Conservation (phyloP, 106 monocot species). For the Amphibolis antarctica region DNA sequence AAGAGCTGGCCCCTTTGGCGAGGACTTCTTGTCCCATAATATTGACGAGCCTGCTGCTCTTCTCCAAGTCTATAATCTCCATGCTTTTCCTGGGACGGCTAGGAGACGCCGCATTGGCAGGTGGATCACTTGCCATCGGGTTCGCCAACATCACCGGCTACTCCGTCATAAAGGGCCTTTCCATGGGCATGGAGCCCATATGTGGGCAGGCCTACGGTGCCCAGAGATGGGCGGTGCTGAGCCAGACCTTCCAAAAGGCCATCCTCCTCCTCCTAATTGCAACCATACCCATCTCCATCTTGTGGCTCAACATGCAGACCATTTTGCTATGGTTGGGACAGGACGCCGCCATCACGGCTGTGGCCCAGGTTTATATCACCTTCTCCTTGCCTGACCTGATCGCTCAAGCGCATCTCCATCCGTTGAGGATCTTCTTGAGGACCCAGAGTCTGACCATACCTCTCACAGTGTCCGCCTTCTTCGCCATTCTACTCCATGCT, state of each 20-base stretch:
- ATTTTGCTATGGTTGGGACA: conserved; percentile 29
- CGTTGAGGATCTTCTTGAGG: conserved; percentile 37
- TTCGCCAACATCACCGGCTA: conserved; percentile 71
- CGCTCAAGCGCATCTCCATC: conserved; percentile 33
- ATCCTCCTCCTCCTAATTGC: conserved; percentile 28
- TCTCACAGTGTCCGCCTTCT: conserved; percentile 21
- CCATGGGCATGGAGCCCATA: conserved; percentile 62
- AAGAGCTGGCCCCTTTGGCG: conserved; percentile 22
- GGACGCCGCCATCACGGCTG: conserved; percentile 15
- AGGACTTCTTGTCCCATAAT: conserved; percentile 47
- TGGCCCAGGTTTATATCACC: conserved; percentile 27
- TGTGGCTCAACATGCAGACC: conserved; percentile 33
- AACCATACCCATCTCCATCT: conserved; percentile 25
- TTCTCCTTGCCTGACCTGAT: conserved; percentile 45
- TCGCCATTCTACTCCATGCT: conserved; percentile 24
- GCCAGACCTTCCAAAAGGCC: conserved; percentile 39
- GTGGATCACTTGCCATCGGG: conserved; percentile 46
- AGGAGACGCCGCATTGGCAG: conserved; percentile 34
- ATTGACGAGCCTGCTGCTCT: conserved; percentile 65
- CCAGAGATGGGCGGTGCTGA: conserved; percentile 18
- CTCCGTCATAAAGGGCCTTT: conserved; percentile 39
- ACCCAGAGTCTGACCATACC: conserved; percentile 33
- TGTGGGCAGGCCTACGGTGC: conserved; percentile 55
- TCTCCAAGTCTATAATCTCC: conserved; percentile 76
- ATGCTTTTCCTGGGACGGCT: conserved; percentile 45